These are phyloP conservation scores for Parastagonospora nodorum DNA, from an alignment of 2,329 filamentous ascomycete species.

Conservation along the genomic window DNA sequence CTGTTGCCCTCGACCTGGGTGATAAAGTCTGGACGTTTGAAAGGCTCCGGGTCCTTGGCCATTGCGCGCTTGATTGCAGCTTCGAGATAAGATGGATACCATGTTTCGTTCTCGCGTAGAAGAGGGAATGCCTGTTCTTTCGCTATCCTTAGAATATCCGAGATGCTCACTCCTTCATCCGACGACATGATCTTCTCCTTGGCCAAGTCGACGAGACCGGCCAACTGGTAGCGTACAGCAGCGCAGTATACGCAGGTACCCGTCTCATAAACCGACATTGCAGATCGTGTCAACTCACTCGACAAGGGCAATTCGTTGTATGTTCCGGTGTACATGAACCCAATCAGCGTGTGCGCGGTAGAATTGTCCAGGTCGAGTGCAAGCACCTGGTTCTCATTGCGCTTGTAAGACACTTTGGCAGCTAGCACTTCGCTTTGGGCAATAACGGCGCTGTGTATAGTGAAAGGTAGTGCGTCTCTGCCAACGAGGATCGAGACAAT, in stretches of 20 bases:
- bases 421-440: slow-evolving; percentile 26
- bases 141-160: slow-evolving; percentile 27
- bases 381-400: slow-evolving; percentile 19
- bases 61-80: slow-evolving; percentile 23
- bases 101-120: slow-evolving; percentile 27
- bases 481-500: slow-evolving; percentile 29
- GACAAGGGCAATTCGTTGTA: slow-evolving; percentile 21
- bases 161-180: slow-evolving; percentile 23
- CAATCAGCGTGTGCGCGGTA: slow-evolving; percentile 29
- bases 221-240: slow-evolving; percentile 29
- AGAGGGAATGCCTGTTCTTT: slow-evolving; percentile 27
- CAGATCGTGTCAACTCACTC: slow-evolving; percentile 2
- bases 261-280: slow-evolving; percentile 19
- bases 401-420: slow-evolving; percentile 10
- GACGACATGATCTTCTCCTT: slow-evolving; percentile 25
- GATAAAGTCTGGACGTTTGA: slow-evolving; percentile 27
- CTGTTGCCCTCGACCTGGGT: slow-evolving; percentile 32
- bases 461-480: slow-evolving; percentile 20
- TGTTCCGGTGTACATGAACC: slow-evolving; percentile 30
- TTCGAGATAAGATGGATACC: slow-evolving; percentile 33
- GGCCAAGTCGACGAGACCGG: slow-evolving; percentile 29
- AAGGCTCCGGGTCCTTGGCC: slow-evolving; percentile 25
- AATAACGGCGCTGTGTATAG: slow-evolving; percentile 31
- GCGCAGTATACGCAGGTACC: slow-evolving; percentile 34
- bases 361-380: slow-evolving; percentile 30